Evolutionary conservation across 2,329 filamentous ascomycete genomes (phyloP).

Genomic region (Tolypocladium ovalisporum): DNA sequence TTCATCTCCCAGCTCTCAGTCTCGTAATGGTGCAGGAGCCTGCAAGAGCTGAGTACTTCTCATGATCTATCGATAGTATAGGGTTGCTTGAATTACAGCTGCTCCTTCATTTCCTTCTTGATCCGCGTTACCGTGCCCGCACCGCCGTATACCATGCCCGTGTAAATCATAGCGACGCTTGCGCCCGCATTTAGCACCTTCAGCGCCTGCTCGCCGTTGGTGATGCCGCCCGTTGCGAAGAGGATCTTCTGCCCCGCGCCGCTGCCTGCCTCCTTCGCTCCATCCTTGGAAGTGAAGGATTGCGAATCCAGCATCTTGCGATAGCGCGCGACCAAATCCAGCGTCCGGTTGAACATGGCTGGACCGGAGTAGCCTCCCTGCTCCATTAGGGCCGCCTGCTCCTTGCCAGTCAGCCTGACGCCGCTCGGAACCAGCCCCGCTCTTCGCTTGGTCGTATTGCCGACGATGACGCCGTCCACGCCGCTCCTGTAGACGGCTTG

Average conservation of each 20-base stretch:
- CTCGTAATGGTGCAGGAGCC: background rate
- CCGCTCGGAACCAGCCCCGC: conserved; percentile 59
- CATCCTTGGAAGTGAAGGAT: conserved; percentile 16
- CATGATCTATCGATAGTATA: background rate
- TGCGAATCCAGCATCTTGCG: conserved; percentile 53
- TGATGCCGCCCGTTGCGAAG: conserved; percentile 90
- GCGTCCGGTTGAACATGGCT: conserved; percentile 71
- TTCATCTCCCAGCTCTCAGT: background rate
- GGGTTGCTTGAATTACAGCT: background rate
- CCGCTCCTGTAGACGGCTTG: conserved; percentile 73
- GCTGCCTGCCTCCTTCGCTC: conserved; percentile 19
- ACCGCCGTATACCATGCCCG: conserved; percentile 56
- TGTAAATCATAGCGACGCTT: conserved; percentile 86
- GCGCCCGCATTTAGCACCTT: conserved; percentile 80
- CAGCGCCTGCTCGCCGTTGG: conserved; percentile 72
- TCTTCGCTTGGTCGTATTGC: conserved; percentile 87
- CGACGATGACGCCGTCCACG: conserved; percentile 91
- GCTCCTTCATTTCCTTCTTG: conserved; percentile 48
- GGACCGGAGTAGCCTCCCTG: conserved; percentile 87
- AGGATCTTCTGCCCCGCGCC: conserved; percentile 57
- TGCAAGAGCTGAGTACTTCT: background rate
- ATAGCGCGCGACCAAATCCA: conserved; percentile 71
- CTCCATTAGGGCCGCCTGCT: conserved; percentile 60
- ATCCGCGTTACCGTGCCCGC: conserved; percentile 54
- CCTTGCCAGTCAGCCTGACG: conserved; percentile 51